These are phyloP conservation scores for Citropsis articulata DNA, from an alignment of 345 rosid species.

Conservation along the genomic window DNA sequence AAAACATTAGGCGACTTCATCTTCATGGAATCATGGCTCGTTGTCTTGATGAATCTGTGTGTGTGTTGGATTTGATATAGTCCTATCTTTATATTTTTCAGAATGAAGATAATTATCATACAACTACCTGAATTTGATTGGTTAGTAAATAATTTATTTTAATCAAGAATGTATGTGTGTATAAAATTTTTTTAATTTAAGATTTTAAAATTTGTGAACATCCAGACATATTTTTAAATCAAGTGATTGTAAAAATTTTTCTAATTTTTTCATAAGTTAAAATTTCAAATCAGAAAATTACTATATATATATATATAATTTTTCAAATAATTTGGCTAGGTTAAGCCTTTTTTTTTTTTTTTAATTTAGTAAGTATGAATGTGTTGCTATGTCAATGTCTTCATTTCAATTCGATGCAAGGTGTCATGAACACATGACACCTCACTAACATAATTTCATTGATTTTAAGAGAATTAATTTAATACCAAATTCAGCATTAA, in stretches of 20 bases:
- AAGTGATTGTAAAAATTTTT: rapidly evolving
- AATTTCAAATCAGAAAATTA: too few species aligned
- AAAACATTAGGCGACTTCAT: not conserved
- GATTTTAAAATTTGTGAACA: too few species aligned
- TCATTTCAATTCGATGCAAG: not conserved
- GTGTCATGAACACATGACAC: not conserved
- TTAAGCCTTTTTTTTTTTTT: too few species aligned
- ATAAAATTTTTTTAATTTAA: too few species aligned
- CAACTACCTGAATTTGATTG: not conserved
- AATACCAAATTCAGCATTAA: not conserved
- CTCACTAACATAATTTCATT: not conserved
- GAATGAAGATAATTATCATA: not conserved
- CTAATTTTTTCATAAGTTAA: rapidly evolving
- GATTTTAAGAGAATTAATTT: not conserved
- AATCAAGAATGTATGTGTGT: not conserved
- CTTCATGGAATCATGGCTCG: not conserved
- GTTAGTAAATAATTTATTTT: too few species aligned
- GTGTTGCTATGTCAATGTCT: not conserved
- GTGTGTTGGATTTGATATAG: not conserved
- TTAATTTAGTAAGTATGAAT: not conserved
- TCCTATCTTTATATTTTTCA: not conserved
- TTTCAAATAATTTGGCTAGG: not conserved
- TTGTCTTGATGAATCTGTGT: not conserved
- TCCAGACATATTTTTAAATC: too few species aligned
- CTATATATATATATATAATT: too few species aligned